Conservation (phyloP, 352 stramenopile genomes). For the Globisporangium rhizosaccharum region DNA sequence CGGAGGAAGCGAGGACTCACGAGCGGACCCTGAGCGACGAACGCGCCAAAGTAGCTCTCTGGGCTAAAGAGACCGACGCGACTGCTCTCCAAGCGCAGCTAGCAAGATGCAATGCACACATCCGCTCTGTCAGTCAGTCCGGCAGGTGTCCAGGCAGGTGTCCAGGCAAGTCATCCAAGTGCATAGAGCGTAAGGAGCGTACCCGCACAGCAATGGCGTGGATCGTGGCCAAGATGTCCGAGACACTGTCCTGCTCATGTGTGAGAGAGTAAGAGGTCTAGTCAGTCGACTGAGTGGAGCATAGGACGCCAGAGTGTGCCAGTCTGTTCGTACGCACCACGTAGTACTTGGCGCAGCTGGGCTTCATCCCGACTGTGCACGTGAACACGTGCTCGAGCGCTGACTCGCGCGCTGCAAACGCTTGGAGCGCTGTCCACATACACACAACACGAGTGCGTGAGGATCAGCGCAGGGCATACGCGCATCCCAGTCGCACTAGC, state of each 20-base stretch:
- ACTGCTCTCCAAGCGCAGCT: constrained; percentile 19
- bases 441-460: constrained; percentile 1
- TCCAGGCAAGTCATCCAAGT: neutral
- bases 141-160: too few relatives aligned
- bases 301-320: neutral
- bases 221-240: constrained; percentile 45
- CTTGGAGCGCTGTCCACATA: constrained; percentile 36
- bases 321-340: constrained; percentile 38
- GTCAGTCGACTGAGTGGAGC: too few relatives aligned
- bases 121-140: neutral
- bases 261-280: neutral
- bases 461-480: too few relatives aligned
- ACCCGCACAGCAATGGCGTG: constrained; percentile 51
- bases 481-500: neutral
- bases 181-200: neutral
- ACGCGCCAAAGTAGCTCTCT: constrained; percentile 17
- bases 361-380: constrained; percentile 97
- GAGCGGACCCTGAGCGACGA: constrained; percentile 14
- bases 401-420: constrained; percentile 29
- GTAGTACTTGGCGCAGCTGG: constrained; percentile 93
- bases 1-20: constrained; percentile 20
- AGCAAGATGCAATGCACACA: neutral
- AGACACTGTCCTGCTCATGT: constrained; percentile 36
- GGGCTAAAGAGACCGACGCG: constrained; percentile 2
- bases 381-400: constrained; percentile 78